Conservation (phyloP, 495 filamentous ascomycete genomes). For the Xylaria scruposa region DNA sequence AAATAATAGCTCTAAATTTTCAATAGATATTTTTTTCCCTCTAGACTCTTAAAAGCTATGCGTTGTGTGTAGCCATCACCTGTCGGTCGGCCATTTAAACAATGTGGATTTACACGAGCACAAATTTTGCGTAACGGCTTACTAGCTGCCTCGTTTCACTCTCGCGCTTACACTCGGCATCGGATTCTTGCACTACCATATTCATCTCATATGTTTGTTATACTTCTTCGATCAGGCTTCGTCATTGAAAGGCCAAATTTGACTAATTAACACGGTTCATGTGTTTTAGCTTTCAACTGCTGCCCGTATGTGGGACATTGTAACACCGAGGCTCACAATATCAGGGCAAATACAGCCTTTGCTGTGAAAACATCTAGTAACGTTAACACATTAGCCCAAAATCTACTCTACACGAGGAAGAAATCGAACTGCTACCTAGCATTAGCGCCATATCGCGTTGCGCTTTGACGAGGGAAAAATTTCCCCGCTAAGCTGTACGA, state of each 20-base stretch:
- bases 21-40: not conserved
- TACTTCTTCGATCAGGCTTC: not conserved
- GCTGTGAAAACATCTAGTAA: not conserved
- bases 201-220: not conserved
- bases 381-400: not conserved
- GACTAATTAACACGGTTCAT: not conserved
- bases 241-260: not conserved
- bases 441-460: not conserved
- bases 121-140: not conserved
- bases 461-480: not conserved
- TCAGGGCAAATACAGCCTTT: not conserved
- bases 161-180: not conserved
- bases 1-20: not conserved
- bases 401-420: no score
- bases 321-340: not conserved
- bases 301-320: not conserved
- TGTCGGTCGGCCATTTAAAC: not conserved
- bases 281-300: not conserved
- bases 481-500: not conserved
- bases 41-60: not conserved
- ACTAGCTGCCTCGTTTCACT: not conserved
- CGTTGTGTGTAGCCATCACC: no score
- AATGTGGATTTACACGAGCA: not conserved
- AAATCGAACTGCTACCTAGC: not conserved
- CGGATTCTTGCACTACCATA: not conserved